phyloP scores from a whole-genome alignment of 2,329 filamentous ascomycete species.

The Phialemonium atrogriseum region DNA sequence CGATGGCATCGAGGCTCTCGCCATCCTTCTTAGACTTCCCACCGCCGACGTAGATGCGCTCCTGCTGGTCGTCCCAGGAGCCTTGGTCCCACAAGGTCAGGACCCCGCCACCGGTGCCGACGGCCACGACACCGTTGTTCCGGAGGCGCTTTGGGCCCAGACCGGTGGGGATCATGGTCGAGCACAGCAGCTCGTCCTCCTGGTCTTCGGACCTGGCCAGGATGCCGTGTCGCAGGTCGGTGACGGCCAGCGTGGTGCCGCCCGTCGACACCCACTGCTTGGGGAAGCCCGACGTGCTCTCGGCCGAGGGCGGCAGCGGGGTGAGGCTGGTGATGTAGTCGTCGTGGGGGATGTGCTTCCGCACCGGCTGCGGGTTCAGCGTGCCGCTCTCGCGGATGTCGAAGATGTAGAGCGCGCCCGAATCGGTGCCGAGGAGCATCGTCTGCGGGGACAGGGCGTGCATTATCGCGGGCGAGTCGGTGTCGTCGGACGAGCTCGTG shows the following conservation, averaged over 20 bases:
- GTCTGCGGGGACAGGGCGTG: constrained; percentile 81
- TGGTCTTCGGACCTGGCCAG: constrained; percentile 88
- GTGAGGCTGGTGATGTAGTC: constrained; percentile 89
- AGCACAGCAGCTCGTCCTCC: constrained; percentile 84
- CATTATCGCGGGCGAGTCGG: constrained; percentile 59
- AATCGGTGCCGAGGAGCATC: constrained; percentile 84
- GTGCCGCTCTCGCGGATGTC: constrained; percentile 60
- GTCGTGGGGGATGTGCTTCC: constrained; percentile 79
- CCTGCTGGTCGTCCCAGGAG: constrained; percentile 91
- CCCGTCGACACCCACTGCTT: constrained; percentile 96
- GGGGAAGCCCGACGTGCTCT: constrained; percentile 79
- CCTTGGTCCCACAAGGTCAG: constrained; percentile 91
- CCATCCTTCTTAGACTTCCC: constrained; percentile 45
- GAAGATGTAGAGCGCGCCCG: constrained; percentile 78
- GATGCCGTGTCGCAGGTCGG: constrained; percentile 79
- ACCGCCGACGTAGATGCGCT: constrained; percentile 70
- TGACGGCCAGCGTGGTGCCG: constrained; percentile 82
- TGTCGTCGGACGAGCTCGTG: constrained; percentile 49
- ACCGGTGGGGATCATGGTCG: constrained; percentile 63
- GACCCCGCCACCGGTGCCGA: constrained; percentile 68
- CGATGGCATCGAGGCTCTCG: constrained; percentile 75
- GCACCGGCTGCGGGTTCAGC: constrained; percentile 56
- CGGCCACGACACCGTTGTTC: constrained; percentile 68
- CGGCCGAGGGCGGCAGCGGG: constrained; percentile 68
- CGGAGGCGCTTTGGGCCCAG: constrained; percentile 57